Percentiles rank a stretch among this genome's conserved stretches.
phyloP scores from a whole-genome alignment of 202 grass and related monocot genomes.

The Miscanthus sacchariflorus region DNA sequence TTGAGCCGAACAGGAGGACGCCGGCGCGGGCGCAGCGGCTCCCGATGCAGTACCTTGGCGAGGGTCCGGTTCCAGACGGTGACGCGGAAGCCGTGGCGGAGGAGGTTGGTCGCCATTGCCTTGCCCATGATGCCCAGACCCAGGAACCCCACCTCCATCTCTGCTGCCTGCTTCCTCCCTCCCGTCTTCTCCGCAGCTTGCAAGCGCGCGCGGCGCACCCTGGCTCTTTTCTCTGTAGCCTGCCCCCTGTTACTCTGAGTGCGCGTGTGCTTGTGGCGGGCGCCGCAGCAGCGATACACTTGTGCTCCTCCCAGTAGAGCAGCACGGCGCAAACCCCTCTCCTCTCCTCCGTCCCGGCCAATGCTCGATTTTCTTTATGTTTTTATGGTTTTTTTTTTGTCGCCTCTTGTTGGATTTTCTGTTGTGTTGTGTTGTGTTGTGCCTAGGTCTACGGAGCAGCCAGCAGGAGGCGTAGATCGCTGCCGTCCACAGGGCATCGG shows the following conservation, averaged over 20 bases:
- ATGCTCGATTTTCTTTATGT: slow-evolving; percentile 32
- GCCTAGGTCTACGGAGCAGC: neutral
- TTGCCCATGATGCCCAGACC: slow-evolving; percentile 99
- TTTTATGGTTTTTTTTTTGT: neutral
- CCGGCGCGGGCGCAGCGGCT: neutral
- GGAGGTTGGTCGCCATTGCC: slow-evolving; percentile 92
- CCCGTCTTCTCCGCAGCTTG: neutral
- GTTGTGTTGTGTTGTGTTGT: too few relatives aligned
- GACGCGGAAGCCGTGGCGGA: slow-evolving; percentile 81
- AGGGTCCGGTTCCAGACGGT: slow-evolving; percentile 98
- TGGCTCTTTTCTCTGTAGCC: neutral
- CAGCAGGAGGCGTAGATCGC: neutral
- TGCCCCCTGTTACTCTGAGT: neutral
- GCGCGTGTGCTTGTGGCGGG: neutral
- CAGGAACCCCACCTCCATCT: slow-evolving; percentile 96
- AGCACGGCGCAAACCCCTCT: neutral
- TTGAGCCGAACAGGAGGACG: neutral
- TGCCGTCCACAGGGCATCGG: neutral
- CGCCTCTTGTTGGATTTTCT: neutral
- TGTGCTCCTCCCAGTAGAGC: neutral
- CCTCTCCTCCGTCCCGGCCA: neutral
- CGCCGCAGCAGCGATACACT: slow-evolving; percentile 1
- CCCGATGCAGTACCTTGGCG: slow-evolving; percentile 48
- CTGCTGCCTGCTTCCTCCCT: neutral
- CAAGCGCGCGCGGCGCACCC: neutral